Evolutionary conservation across 2,329 filamentous ascomycete genomes (phyloP), one percentile per base, ranked within the genome.

Genomic region (Curvularia verruculosa): DNA sequence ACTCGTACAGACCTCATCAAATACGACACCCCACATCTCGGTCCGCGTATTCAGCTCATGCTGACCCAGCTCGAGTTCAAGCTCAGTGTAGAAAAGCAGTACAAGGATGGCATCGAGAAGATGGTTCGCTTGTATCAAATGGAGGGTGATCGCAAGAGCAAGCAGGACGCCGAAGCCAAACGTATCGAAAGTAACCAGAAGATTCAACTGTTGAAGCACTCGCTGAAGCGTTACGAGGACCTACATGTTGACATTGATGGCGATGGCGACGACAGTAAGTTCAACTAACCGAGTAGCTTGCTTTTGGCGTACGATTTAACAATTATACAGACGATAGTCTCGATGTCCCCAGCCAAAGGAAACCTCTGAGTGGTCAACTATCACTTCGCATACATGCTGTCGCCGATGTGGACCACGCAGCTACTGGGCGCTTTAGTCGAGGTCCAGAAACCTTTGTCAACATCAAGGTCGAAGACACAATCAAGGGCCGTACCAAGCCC

Each of bases 41-140:
- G 95, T 31, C 94, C 95, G 59, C 92, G 96, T 67, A 99, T 99
- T 72, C 95, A 99, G 81, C 90, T 98, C 72, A 99, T 99, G 95
- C 83, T 99, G 72, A 96, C 95, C 46, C 95, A 99, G 78, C 89
- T 99, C 63, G 92, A 98, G 78, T 99, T 99, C 82, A 99, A 99
- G 81, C 85, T 99, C 60, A 96, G 95, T 66, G 95, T 99, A 26
- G 95, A 99, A 77, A 96, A 97, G 75, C 95, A 99, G 79, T 99
- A 99, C 79, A 92, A 98, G 65, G 96, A 96, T 73, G 95, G 95
- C 60, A 95, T 99, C 68, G 95, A 99, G 79, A 99, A 99, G 82
- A 98, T 99, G 95, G 91, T 97, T 45, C 92, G 95, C 75, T 83
- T 99, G 34, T 99, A 99, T 75, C 89, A 95, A 74, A 95, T 98